A percentile compares a stretch with the other conserved stretches of the same genome.
Conservation (phyloP, 305 asterid genomes). For the Fraxinus dipetala region DNA sequence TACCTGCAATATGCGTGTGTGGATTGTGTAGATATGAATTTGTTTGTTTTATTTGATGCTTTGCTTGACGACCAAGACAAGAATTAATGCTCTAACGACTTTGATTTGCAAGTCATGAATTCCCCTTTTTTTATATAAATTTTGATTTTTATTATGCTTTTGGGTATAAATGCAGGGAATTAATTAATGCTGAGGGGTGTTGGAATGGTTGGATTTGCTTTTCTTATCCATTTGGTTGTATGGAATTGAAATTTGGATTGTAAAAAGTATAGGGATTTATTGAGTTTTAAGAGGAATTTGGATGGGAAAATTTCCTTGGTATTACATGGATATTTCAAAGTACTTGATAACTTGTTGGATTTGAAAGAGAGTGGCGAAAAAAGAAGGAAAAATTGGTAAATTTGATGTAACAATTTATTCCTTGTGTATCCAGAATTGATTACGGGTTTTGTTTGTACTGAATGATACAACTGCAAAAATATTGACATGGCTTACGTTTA, state of each 20-base stretch:
- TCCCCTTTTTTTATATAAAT: neutral
- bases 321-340: neutral
- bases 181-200: slow-evolving; percentile 13
- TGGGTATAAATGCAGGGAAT: slow-evolving; percentile 30
- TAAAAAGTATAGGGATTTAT: neutral
- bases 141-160: neutral
- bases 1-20: neutral
- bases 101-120: slow-evolving; percentile 34
- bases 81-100: slow-evolving; percentile 35
- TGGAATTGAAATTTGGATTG: neutral
- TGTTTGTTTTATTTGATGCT: slow-evolving; percentile 32
- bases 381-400: neutral
- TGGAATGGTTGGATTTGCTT: slow-evolving; percentile 7
- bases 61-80: slow-evolving; percentile 43
- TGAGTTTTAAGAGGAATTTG: neutral
- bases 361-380: neutral
- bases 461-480: neutral
- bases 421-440: neutral
- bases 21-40: neutral
- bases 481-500: slow-evolving; percentile 7
- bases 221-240: neutral
- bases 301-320: neutral
- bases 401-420: slow-evolving; percentile 5
- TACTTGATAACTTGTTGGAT: neutral
- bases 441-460: slow-evolving; percentile 2